Evolutionary conservation across 2,329 filamentous ascomycete species (phyloP).

Genomic region (Colletotrichum spinosum): DNA sequence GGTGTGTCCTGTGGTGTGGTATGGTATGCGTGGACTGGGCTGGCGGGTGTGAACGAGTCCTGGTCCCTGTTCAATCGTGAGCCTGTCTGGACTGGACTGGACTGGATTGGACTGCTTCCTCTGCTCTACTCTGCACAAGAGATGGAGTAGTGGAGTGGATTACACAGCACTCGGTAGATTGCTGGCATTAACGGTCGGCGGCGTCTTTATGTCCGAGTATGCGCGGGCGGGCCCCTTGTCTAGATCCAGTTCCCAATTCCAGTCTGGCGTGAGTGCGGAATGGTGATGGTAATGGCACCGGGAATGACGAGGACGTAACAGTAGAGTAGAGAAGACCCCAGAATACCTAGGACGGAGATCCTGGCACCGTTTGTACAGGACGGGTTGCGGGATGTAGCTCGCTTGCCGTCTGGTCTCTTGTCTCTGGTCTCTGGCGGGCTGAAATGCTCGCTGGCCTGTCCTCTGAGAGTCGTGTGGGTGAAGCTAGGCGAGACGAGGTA

Average conservation of each 20-base stretch:
- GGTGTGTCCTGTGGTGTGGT: no score
- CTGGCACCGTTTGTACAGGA: conserved; percentile 29
- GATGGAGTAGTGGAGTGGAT: conserved; percentile 13
- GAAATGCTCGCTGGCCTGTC: no score
- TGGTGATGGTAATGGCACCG: background rate
- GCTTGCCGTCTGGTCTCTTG: no score
- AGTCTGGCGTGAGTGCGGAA: conserved; percentile 13
- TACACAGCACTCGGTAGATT: conserved; percentile 6
- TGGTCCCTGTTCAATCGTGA: conserved; percentile 5
- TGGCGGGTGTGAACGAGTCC: conserved; percentile 8
- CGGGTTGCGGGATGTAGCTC: conserved; percentile 25
- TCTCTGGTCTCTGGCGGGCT: no score
- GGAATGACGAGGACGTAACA: no score
- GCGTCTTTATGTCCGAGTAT: conserved; percentile 55
- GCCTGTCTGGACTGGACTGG: background rate
- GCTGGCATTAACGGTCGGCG: conserved; percentile 46
- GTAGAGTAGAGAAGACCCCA: no score
- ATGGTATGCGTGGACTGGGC: background rate
- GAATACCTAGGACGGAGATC: background rate
- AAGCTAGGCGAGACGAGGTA: conserved; percentile 25
- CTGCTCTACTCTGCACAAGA: conserved; percentile 10
- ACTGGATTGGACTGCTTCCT: no score
- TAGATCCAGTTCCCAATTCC: background rate
- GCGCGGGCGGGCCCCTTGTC: conserved; percentile 34
- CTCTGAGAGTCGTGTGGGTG: no score